Evolutionary conservation across 2,329 filamentous ascomycete species (phyloP), one percentile per base, ranked within the genome.

Genomic region (Trichophyton schoenleinii): DNA sequence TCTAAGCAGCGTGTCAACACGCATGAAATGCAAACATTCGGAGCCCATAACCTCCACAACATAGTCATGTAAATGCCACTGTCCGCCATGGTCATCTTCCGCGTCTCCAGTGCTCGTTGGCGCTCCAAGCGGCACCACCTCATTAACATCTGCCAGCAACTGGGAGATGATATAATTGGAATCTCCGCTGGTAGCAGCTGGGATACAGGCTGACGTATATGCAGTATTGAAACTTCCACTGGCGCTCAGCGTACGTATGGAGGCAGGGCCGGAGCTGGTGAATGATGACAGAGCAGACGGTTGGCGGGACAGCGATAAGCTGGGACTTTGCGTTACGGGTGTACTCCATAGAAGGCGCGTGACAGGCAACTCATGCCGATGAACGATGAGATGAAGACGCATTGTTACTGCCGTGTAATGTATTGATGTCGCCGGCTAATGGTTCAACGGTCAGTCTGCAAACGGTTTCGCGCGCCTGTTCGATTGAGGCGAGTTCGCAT

Each of bases 31-130:
- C 61, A 96, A 75, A 68, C 89, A 94, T 74, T 97, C 92, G 66
- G 89, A 96, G 53, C 82, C 84, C n/a, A 80, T 81, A 2, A 96
- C 80, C 73, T 95, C 88, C 34, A 96, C 89, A 7, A 83, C 83
- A 72, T 97, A 97, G 71, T 96, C 89, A 69, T 96, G 91, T 2
- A 96, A 75, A 0, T 89, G 90, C 89, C 90, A 96, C 63, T 90
- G 71, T 7, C 75, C 74, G 57, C 72, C 73, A 55, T 55, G 2
- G 46, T 64, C 68, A 42, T 72, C 70, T 7, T 68, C 49, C 22
- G 38, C 28, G 25, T 58, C 41, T 5, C 36, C 44, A 46, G 44
- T 34, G 22, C 70, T 69, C 44, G 70, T 68, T 46, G 80, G 80
- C 61, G 86, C 85, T 75, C 96, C 91, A 0, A 97, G 82, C 0